phyloP scores from a whole-genome alignment of 2,329 filamentous ascomycete species.

The Rugonectria rugulosa region DNA sequence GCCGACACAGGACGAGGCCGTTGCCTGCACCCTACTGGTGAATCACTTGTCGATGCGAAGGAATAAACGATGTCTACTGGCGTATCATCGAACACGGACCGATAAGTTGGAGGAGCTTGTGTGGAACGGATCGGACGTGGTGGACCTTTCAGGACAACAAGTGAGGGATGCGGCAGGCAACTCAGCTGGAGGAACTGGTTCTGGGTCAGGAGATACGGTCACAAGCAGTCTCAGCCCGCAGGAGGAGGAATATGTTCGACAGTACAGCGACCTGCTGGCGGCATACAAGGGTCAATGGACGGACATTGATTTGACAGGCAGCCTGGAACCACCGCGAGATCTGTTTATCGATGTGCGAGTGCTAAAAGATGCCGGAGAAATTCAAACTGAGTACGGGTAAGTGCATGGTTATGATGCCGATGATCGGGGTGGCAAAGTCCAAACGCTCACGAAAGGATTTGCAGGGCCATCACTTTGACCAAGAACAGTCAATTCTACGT shows the following conservation, averaged over 20 bases:
- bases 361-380: constrained; percentile 95
- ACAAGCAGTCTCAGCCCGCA: constrained; percentile 89
- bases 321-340: constrained; percentile 91
- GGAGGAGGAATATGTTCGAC: constrained; percentile 93
- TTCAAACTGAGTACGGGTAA: constrained; percentile 98
- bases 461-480: constrained; percentile 89
- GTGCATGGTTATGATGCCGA: constrained; percentile 41
- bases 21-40: constrained; percentile 87
- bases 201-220: constrained; percentile 54
- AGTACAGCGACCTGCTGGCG: constrained; percentile 91
- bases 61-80: constrained; percentile 94
- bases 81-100: constrained; percentile 89
- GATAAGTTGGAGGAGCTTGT: constrained; percentile 94
- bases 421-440: not conserved
- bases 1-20: constrained; percentile 80
- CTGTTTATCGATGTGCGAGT: constrained; percentile 97
- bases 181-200: constrained; percentile 40
- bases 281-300: constrained; percentile 99
- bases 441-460: constrained; percentile 32
- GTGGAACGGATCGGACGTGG: constrained; percentile 87
- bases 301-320: constrained; percentile 94
- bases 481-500: constrained; percentile 99
- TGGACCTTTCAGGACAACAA: constrained; percentile 72
- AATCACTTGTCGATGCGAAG: constrained; percentile 94
- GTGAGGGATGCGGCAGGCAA: constrained; percentile 48